Conservation (phyloP, 2,329 filamentous ascomycete species). For the Sporothrix mexicana region DNA sequence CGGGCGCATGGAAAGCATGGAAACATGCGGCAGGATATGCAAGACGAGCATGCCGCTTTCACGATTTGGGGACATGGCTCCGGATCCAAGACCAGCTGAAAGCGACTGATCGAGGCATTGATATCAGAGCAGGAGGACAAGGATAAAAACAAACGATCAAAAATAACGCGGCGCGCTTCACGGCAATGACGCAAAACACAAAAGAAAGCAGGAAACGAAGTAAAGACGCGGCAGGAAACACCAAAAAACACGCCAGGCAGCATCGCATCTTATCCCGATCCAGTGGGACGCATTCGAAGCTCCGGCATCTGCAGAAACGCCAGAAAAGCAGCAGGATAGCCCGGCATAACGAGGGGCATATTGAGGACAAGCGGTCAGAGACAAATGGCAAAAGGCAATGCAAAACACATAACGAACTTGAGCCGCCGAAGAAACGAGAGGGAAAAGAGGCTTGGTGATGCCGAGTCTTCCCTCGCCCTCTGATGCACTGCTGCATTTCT, state of each 20-base stretch:
- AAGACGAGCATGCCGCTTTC: constrained; percentile 13
- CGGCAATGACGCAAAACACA: neutral
- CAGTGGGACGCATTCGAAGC: neutral
- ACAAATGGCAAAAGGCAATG: neutral
- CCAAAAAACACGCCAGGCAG: constrained; percentile 1
- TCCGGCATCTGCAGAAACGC: neutral
- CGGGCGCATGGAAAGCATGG: constrained; percentile 5
- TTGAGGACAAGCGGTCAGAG: neutral
- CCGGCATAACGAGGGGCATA: constrained; percentile 7
- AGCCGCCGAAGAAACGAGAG: neutral
- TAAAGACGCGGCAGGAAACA: neutral
- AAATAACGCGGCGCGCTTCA: constrained; percentile 11
- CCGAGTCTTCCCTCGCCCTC: neutral
- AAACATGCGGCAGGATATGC: constrained; percentile 19
- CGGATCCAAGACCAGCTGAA: constrained; percentile 23
- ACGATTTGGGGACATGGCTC: constrained; percentile 19
- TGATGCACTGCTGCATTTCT: neutral
- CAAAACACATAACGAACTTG: too few species aligned
- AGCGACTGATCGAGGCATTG: neutral
- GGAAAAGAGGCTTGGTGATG: neutral
- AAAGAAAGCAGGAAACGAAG: neutral
- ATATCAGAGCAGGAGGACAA: neutral
- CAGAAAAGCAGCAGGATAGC: constrained; percentile 6
- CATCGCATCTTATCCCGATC: constrained; percentile 16
- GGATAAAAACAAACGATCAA: neutral